These are phyloP conservation scores for Phytophthora pinifolia DNA, from an alignment of 352 stramenopile genomes.

Conservation along the genomic window DNA sequence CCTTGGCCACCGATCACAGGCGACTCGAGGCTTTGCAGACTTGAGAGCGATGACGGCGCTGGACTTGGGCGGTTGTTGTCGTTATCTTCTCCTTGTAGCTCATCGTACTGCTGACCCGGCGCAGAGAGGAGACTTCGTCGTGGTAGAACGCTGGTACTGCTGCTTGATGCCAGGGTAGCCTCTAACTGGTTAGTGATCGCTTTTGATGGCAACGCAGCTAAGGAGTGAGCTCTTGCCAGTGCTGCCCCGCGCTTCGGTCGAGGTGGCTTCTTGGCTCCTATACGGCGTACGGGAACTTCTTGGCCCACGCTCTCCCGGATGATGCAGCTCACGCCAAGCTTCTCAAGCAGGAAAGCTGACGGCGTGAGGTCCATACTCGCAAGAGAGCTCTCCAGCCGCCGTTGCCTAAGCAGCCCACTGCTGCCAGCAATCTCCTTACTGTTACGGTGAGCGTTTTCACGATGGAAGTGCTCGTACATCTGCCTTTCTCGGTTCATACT, in stretches of 20 bases:
- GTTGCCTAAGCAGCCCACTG: conserved; percentile 35
- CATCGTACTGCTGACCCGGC: conserved; percentile 46
- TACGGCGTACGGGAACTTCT: conserved; percentile 16
- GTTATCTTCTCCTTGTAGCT: conserved; percentile 31
- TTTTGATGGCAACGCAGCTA: conserved; percentile 17
- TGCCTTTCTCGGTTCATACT: conserved; percentile 73
- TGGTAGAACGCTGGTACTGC: conserved; percentile 29
- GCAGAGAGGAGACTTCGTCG: conserved; percentile 17
- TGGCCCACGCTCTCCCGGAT: conserved; percentile 39
- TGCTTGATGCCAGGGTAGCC: conserved; percentile 34
- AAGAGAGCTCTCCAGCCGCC: conserved; percentile 32
- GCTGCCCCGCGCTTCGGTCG: conserved; percentile 22
- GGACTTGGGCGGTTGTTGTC: conserved; percentile 15
- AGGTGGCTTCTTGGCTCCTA: conserved; percentile 25
- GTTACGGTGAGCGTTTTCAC: conserved; percentile 58
- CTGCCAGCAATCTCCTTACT: conserved; percentile 46
- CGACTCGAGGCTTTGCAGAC: background rate
- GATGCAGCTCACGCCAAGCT: conserved; percentile 60
- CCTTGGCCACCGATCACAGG: conserved; percentile 1
- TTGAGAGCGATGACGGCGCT: background rate
- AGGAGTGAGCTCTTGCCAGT: conserved; percentile 25
- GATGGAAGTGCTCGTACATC: conserved; percentile 76
- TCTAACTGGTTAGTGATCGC: conserved; percentile 4
- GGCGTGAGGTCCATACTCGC: conserved; percentile 55
- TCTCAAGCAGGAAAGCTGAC: conserved; percentile 68